Percentiles rank a stretch among this genome's conserved stretches.
phyloP scores from a whole-genome alignment of 495 filamentous ascomycete species.

The Aspergillus kassunensis region DNA sequence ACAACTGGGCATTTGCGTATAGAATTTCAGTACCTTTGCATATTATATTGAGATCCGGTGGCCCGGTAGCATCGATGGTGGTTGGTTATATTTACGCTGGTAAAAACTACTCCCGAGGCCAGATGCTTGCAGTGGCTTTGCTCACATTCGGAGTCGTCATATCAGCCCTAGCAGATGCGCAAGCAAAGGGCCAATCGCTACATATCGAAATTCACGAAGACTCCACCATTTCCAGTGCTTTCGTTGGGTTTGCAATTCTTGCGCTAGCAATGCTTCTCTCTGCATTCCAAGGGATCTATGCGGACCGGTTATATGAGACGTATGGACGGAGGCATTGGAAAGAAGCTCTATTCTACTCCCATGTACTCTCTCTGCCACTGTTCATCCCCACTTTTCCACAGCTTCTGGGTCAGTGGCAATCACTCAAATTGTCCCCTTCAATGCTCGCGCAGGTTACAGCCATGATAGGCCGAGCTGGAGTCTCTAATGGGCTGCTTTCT shows the following conservation, averaged over 20 bases:
- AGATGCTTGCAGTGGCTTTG: conserved; percentile 72
- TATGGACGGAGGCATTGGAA: conserved; percentile 85
- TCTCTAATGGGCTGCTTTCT: background rate
- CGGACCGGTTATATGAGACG: conserved; percentile 77
- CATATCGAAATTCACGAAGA: conserved; percentile 12
- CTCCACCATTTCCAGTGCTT: conserved; percentile 40
- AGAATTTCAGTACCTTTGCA: conserved; percentile 95
- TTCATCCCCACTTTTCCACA: conserved; percentile 48
- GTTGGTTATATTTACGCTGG: conserved; percentile 76
- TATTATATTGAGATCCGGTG: conserved; percentile 92
- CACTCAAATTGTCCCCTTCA: conserved; percentile 45
- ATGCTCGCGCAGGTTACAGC: conserved; percentile 23
- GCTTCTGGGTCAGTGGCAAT: conserved; percentile 45
- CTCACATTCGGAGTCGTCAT: conserved; percentile 82
- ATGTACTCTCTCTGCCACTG: conserved; percentile 70
- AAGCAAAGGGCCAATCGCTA: conserved; percentile 62
- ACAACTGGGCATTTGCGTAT: conserved; percentile 97
- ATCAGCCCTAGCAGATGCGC: conserved; percentile 83
- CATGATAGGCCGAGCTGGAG: background rate
- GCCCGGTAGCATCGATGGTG: conserved; percentile 88
- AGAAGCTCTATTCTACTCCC: conserved; percentile 93
- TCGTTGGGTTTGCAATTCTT: conserved; percentile 77
- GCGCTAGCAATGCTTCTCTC: conserved; percentile 86
- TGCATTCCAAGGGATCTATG: conserved; percentile 92
- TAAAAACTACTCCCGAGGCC: conserved; percentile 74